Evolutionary conservation across 352 stramenopile species (phyloP), one percentile per base, ranked within the genome.

Genomic region (Phytopythium litorale): DNA sequence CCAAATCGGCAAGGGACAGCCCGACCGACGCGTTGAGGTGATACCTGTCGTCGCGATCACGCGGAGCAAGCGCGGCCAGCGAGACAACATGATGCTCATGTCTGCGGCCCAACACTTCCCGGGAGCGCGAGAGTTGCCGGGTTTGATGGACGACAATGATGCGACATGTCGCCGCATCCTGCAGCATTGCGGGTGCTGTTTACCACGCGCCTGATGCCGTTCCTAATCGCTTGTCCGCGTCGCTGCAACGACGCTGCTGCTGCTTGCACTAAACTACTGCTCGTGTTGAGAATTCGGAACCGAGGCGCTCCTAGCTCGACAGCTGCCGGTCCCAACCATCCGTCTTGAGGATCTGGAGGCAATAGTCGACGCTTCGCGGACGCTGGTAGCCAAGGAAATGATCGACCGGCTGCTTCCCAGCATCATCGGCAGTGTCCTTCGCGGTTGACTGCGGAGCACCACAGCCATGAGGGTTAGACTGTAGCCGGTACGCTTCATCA

Each of bases 341-440:
- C 21, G 70, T 66, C 59, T 76, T 73, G 42, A 93, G 66, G n/a
- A 62, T 49, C 57, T 93, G 70, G 3, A 93, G 78, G 13, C 67
- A 76, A 51, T 85, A 83, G 54, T 76, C 74, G 43, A 79, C 72
- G 51, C 77, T 89, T 25, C 66, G 79, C 33, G 78, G 79, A 48
- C 76, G 72, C 49, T 90, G 80, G 60, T 90, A 93, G 32, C 69
- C 76, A 30, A 90, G 70, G 21, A 88, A 87, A 28, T 81, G 78
- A 52, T 89, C 75, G 7, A 58, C 40, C 13, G 62, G 51, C n/a
- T 59, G 58, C 48, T 78, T 75, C 15, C 62, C 64, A 18, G 43
- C 67, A 18, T 71, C 73, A 3, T 60, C 63, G n/a, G 33, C 66
- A 8, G 12, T 12, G 38, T 71, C 66, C 18, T 60, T 61, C 3